Conservation (phyloP, 352 stramenopile species). For the Aphanomyces euteiches region DNA sequence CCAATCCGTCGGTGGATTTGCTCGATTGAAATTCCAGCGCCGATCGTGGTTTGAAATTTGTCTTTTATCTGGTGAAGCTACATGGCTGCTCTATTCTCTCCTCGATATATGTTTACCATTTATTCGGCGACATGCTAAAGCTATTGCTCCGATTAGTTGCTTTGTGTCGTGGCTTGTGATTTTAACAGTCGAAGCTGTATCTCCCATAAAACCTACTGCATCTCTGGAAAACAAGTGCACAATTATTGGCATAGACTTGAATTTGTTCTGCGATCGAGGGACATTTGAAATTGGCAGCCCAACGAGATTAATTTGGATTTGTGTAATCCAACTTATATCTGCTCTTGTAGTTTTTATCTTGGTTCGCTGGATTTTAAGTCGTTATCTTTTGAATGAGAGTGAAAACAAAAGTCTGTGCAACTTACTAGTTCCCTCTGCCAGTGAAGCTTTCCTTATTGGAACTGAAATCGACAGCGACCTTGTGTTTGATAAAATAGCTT, state of each 20-base stretch:
- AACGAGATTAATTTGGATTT: not conserved
- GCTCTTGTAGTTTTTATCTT: not conserved
- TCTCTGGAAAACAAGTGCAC: not conserved
- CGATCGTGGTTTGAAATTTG: slow-evolving; percentile 2
- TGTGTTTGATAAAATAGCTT: not conserved
- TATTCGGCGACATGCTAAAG: no score
- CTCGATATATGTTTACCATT: slow-evolving; percentile 8
- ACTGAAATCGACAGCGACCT: not conserved
- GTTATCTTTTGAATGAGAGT: not conserved
- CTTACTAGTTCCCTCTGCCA: slow-evolving; percentile 6
- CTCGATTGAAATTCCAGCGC: not conserved
- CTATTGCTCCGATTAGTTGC: not conserved
- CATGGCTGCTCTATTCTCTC: slow-evolving; percentile 5
- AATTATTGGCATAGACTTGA: slow-evolving; percentile 5
- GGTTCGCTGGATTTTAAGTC: not conserved
- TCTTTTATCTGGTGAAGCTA: slow-evolving; percentile 10
- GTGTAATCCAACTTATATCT: not conserved
- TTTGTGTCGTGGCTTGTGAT: slow-evolving; percentile 2
- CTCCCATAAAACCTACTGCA: not conserved
- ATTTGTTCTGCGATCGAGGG: not conserved
- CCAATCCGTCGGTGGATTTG: not conserved
- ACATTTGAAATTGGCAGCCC: slow-evolving; percentile 10
- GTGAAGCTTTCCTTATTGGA: not conserved
- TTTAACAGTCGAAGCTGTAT: not conserved
- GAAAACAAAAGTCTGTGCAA: not conserved